phyloP scores from a whole-genome alignment of 108 stramenopile genomes.

The Cyclotella cryptica region DNA sequence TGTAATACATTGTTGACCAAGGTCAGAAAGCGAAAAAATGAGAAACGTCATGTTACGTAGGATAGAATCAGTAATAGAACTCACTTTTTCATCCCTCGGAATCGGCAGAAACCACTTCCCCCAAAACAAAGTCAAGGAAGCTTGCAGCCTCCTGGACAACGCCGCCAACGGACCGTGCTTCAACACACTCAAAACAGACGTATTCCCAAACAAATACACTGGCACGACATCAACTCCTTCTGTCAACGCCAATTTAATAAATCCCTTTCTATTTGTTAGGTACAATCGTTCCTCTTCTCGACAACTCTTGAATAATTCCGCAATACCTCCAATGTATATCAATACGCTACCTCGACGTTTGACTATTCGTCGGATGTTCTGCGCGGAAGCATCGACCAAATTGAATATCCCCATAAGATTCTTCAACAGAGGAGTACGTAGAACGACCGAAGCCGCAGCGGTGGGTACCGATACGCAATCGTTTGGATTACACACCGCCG shows the following conservation, averaged over 20 bases:
- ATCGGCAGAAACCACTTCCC: slow-evolving; percentile 81
- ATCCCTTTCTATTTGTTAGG: slow-evolving; percentile 77
- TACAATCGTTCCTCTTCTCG: slow-evolving; percentile 67
- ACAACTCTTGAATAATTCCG: slow-evolving; percentile 84
- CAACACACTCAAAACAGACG: slow-evolving; percentile 61
- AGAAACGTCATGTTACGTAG: background rate
- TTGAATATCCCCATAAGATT: slow-evolving; percentile 84
- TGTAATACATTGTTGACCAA: background rate
- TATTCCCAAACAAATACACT: slow-evolving; percentile 85
- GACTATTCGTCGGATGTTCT: slow-evolving; percentile 41
- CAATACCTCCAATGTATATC: slow-evolving; percentile 85
- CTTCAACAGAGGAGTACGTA: slow-evolving; percentile 67
- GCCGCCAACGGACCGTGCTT: slow-evolving; percentile 61
- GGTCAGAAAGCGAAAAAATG: background rate
- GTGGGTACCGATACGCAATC: slow-evolving; percentile 40
- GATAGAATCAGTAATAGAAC: background rate
- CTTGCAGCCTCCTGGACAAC: slow-evolving; percentile 72
- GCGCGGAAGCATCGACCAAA: slow-evolving; percentile 63
- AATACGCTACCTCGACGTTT: slow-evolving; percentile 53
- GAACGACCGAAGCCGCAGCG: slow-evolving; percentile 57
- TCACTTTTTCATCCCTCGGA: slow-evolving; percentile 66
- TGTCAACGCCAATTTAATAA: slow-evolving; percentile 82
- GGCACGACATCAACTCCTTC: slow-evolving; percentile 81
- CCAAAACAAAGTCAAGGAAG: slow-evolving; percentile 78
- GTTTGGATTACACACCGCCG: slow-evolving; percentile 29